phyloP scores from a whole-genome alignment of 2,329 filamentous ascomycete genomes.

The Fusarium armeniacum region DNA sequence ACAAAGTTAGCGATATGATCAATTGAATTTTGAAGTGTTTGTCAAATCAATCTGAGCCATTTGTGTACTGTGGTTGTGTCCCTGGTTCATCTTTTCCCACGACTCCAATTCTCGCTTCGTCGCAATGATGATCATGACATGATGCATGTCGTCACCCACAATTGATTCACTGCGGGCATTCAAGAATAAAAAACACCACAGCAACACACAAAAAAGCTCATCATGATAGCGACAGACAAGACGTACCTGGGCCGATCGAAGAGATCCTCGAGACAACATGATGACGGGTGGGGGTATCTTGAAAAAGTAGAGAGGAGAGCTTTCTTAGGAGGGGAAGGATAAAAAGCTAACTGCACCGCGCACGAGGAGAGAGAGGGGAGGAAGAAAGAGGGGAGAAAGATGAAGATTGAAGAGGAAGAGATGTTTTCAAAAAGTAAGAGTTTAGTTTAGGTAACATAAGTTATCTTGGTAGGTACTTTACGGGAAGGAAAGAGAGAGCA shows the following conservation, averaged over 20 bases:
- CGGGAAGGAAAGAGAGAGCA: conserved; percentile 30
- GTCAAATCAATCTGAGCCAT: conserved; percentile 14
- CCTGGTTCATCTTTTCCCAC: not conserved
- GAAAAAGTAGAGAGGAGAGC: conserved; percentile 39
- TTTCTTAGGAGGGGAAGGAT: conserved; percentile 24
- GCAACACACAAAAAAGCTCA: conserved; percentile 7
- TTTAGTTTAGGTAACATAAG: conserved; percentile 25
- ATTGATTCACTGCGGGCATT: not conserved
- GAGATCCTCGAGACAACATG: conserved; percentile 72
- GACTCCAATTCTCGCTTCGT: conserved; percentile 16
- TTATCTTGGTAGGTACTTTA: not conserved
- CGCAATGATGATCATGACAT: conserved; percentile 43
- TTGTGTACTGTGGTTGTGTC: conserved; percentile 9
- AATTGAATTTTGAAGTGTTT: conserved; percentile 14
- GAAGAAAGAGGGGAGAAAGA: conserved; percentile 16
- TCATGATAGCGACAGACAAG: conserved; percentile 17
- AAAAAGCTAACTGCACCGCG: conserved; percentile 24
- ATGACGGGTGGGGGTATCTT: conserved; percentile 49
- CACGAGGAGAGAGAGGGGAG: conserved; percentile 26
- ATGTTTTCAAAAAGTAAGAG: conserved; percentile 23
- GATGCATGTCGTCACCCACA: conserved; percentile 24
- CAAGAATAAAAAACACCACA: not conserved
- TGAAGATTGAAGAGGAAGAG: conserved; percentile 10
- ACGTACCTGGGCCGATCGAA: conserved; percentile 69
- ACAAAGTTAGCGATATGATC: conserved; percentile 44